Percentiles rank a stretch among this genome's conserved stretches.
Evolutionary conservation across 257 asterid genomes (phyloP).

Genomic region (Plantago ovata): DNA sequence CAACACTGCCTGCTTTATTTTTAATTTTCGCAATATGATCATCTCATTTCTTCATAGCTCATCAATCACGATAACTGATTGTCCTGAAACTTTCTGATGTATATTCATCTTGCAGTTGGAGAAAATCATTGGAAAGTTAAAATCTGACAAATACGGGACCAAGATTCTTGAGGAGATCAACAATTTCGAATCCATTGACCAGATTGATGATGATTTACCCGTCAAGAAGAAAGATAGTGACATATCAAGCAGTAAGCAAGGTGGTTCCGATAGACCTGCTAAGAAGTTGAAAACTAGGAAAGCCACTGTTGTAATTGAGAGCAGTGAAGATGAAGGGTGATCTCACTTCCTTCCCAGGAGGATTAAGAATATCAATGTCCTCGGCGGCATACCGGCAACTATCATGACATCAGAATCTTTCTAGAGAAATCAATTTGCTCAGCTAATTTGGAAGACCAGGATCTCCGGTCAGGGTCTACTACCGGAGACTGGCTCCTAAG

Average conservation of each 20-base stretch:
- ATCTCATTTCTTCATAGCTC: too few species aligned
- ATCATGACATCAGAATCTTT: neutral
- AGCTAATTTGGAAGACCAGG: too few species aligned
- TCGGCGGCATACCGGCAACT: neutral
- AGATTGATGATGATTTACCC: conserved; percentile 23
- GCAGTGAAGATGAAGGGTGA: conserved; percentile 77
- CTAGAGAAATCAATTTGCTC: too few species aligned
- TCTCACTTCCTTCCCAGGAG: neutral
- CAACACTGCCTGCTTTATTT: neutral
- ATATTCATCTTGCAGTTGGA: conserved; percentile 58
- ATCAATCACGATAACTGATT: neutral
- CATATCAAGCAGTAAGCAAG: conserved; percentile 25
- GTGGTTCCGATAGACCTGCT: conserved; percentile 24
- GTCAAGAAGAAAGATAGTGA: conserved; percentile 24
- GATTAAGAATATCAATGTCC: neutral
- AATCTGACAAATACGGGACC: conserved; percentile 65
- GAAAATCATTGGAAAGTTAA: conserved; percentile 82
- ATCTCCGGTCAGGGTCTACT: too few species aligned
- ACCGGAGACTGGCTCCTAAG: too few species aligned
- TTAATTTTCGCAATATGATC: too few species aligned
- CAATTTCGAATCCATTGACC: conserved; percentile 30
- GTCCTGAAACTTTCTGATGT: neutral
- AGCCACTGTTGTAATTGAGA: conserved; percentile 54
- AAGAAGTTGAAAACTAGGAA: conserved; percentile 52
- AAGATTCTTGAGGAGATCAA: conserved; percentile 59